Evolutionary conservation across 2,329 filamentous ascomycete species (phyloP).

Genomic region (Tolypocladium endophyticum): DNA sequence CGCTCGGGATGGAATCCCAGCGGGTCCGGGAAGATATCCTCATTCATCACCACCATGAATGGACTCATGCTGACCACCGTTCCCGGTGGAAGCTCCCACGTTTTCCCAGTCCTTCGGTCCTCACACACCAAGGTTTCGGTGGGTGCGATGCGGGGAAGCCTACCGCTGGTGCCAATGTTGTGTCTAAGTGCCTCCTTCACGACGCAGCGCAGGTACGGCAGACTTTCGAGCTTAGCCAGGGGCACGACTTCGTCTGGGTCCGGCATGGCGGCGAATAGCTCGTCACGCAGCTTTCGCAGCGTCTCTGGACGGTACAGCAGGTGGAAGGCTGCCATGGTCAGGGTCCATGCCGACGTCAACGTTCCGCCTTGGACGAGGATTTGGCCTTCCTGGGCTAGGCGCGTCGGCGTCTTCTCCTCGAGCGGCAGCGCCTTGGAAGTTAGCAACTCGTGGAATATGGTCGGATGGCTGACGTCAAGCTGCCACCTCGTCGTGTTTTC

Average conservation of each 20-base stretch:
- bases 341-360: slow-evolving; percentile 27
- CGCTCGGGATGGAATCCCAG: slow-evolving; percentile 23
- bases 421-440: slow-evolving; percentile 18
- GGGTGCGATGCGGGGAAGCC: slow-evolving; percentile 37
- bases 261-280: slow-evolving; percentile 22
- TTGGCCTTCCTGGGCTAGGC: slow-evolving; percentile 27
- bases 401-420: slow-evolving; percentile 20
- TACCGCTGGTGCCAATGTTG: slow-evolving; percentile 34
- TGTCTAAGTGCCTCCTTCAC: slow-evolving; percentile 40
- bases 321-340: slow-evolving; percentile 24
- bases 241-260: slow-evolving; percentile 15
- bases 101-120: slow-evolving; percentile 15
- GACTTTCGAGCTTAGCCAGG: slow-evolving; percentile 18
- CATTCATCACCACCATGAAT: slow-evolving; percentile 23
- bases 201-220: slow-evolving; percentile 37
- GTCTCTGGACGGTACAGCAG: slow-evolving; percentile 19
- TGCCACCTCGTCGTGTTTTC: slow-evolving; percentile 21
- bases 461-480: slow-evolving; percentile 21
- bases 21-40: slow-evolving; percentile 20
- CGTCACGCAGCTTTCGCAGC: slow-evolving; percentile 21
- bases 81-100: slow-evolving; percentile 20
- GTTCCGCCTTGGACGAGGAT: slow-evolving; percentile 27
- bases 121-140: slow-evolving; percentile 18
- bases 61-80: slow-evolving; percentile 26
- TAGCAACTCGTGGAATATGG: slow-evolving; percentile 25